phyloP scores from a whole-genome alignment of 1,284 basidiomycete species.

The Tilletia setariae region DNA sequence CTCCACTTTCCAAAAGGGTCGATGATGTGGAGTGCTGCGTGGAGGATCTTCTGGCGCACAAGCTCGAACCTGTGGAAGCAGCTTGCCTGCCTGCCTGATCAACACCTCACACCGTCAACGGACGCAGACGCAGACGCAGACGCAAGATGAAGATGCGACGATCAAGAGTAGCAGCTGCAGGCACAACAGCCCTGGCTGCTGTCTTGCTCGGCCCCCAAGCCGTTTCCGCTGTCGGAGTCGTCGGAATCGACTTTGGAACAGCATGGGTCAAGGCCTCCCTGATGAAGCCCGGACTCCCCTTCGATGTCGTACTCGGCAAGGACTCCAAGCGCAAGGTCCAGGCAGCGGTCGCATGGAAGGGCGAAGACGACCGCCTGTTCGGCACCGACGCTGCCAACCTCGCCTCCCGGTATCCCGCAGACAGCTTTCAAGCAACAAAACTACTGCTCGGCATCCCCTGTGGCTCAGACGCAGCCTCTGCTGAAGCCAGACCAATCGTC shows the following conservation, averaged over 20 bases:
- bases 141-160: too few relatives aligned
- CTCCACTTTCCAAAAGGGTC: too few relatives aligned
- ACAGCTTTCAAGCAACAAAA: constrained; percentile 84
- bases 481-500: not conserved
- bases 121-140: too few relatives aligned
- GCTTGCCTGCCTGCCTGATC: too few relatives aligned
- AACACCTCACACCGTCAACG: too few relatives aligned
- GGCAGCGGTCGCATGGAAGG: constrained; percentile 62
- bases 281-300: constrained; percentile 91
- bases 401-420: constrained; percentile 81
- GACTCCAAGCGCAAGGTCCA: constrained; percentile 96
- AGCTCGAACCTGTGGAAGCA: too few relatives aligned
- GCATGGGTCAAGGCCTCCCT: constrained; percentile 73
- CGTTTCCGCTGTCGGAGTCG: constrained; percentile 44
- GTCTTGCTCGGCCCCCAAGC: not conserved
- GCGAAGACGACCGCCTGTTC: constrained; percentile 70
- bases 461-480: not conserved
- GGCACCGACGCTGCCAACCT: constrained; percentile 81
- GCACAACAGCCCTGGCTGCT: not conserved
- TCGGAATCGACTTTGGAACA: constrained; percentile 53
- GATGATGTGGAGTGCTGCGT: too few relatives aligned
- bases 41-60: too few relatives aligned
- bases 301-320: constrained; percentile 92
- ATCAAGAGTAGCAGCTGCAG: too few relatives aligned
- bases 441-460: constrained; percentile 66